Evolutionary conservation across 495 filamentous ascomycete species (phyloP), one percentile per base, ranked within the genome.

Genomic region (Evernia prunastri): DNA sequence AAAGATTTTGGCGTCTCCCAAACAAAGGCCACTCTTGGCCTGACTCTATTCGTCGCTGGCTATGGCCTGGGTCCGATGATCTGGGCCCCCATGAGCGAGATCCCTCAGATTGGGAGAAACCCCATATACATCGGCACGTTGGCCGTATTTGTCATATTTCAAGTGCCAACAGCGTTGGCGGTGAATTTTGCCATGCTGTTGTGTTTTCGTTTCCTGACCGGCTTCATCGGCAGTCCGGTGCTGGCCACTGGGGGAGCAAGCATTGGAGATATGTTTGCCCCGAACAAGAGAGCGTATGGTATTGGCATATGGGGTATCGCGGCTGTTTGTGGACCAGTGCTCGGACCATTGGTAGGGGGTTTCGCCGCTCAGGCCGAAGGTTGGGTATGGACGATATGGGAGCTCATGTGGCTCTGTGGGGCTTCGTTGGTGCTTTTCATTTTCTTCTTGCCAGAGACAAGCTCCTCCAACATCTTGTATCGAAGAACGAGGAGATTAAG

Each of bases 381-480:
- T 1, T 82, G 79, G 80, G 72, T 69, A 1, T 80, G 78, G 78
- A 75, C 76, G 1, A 77, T 81, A 29, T 83, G 79, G 79, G 70
- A 74, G 56, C 51, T 69, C 35, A 69, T 69, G 67, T 69, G 67
- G 67, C 65, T 71, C 8, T 71, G 66, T 36, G 69, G 69, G 15
- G 64, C 70, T 49, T 72, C 69, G 3, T 69, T 73, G 1, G 67
- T 71, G 11, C 54, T 78, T 37, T 64, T 72, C 18, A 67, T 75
- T 31, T 75, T 70, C 47, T 68, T 65, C 23, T 58, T 71, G 9
- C 72, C 67, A 17, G 71, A 73, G 29, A 73, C 71, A 0, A 66
- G 63, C 51, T 61, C 71, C 0, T 54, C 66, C 17, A 74, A 75
- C 36, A 75, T 75, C 53, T 64, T 75, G 4, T 72, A 69, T 47